Evolutionary conservation across 1,139 yeast genomes (phyloP), one percentile per base, ranked within the genome.

Genomic region (Nakaseomyces glabratus): DNA sequence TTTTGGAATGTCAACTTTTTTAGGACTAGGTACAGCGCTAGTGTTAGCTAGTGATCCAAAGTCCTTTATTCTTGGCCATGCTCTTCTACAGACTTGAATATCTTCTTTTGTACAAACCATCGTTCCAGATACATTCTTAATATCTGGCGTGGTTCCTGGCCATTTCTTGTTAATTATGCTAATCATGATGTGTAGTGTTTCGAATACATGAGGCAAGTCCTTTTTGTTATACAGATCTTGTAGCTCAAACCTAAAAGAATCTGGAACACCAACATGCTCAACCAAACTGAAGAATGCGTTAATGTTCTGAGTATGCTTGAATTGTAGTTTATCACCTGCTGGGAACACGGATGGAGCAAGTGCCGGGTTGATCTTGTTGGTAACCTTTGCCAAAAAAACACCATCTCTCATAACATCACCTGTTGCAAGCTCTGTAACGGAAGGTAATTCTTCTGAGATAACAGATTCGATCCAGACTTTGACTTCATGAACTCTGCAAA

Each of bases 151-250:
- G 15, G 46, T 46, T 3, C 47, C 38, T 19, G 51, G 47, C 65
- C 59, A 39, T 65, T 55, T 63, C 61, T 64, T 64, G 63, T 51
- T 57, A 73, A 73, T 47, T 78, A 68, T 61, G 76, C 76, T 58
- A 30, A 90, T 78, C 48, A 90, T 64, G 1, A 96, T 95, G 61
- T 90, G 96, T 28, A 90, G 64, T 49, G 97, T 86, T 56, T 86
- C 88, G 59, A 93, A 82, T 15, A 93, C 97, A 52, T 85, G 88
- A 14, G 98, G 97, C 15, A 88, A 73, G 51, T 90, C 84, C 50
- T 86, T 88, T 49, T 82, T 82, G 55, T 90, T 97, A 58, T 86
- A 93, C 28, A 90, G 66, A 60, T 90, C 99, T 2, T 95, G 86
- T 39, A 88, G 68, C 55, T 88, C 97, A 54, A 90, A 90, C 31